A percentile compares a stretch with the other conserved stretches of the same genome.
Evolutionary conservation across 495 filamentous ascomycete species (phyloP).

Genomic region (Penicillium subrubescens): DNA sequence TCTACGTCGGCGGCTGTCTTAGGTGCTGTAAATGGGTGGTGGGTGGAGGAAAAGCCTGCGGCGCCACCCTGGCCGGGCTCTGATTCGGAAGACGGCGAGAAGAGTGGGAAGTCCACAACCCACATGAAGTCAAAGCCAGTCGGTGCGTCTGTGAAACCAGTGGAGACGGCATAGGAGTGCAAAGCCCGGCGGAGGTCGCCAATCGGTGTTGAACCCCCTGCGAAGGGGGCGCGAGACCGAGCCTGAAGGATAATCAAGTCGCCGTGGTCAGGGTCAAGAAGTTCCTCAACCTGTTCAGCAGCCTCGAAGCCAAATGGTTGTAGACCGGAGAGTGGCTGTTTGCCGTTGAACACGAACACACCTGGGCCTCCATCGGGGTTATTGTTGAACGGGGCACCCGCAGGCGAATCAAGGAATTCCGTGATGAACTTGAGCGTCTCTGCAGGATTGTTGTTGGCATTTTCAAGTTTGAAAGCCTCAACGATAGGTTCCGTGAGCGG

Average conservation of each 20-base stretch:
- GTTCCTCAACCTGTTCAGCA: slow-evolving; percentile 57
- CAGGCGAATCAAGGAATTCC: slow-evolving; percentile 68
- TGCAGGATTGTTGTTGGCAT: slow-evolving; percentile 46
- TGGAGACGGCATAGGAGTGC: slow-evolving; percentile 63
- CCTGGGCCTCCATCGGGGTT: slow-evolving; percentile 74
- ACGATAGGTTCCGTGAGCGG: slow-evolving; percentile 61
- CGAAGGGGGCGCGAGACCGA: slow-evolving; percentile 60
- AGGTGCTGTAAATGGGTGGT: slow-evolving; percentile 96
- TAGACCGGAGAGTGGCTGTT: slow-evolving; percentile 71
- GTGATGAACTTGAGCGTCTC: slow-evolving; percentile 61
- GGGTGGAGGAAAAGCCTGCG: slow-evolving; percentile 82
- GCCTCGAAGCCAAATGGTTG: slow-evolving; percentile 76
- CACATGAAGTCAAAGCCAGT: slow-evolving; percentile 70
- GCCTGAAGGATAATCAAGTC: slow-evolving; percentile 82
- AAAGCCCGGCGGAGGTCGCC: slow-evolving; percentile 75
- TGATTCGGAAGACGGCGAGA: slow-evolving; percentile 66
- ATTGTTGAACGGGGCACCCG: slow-evolving; percentile 57
- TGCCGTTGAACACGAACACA: slow-evolving; percentile 70
- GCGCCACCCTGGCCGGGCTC: slow-evolving; percentile 83
- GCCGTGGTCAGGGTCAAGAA: slow-evolving; percentile 61
- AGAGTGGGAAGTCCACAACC: slow-evolving; percentile 90
- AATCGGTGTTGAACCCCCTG: slow-evolving; percentile 72
- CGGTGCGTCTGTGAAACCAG: slow-evolving; percentile 56
- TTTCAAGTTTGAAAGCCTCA: slow-evolving; percentile 68
- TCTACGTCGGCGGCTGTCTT: slow-evolving; percentile 71